Conservation (phyloP, 23 red algal genomes). For the Gracilaria domingensis region DNA sequence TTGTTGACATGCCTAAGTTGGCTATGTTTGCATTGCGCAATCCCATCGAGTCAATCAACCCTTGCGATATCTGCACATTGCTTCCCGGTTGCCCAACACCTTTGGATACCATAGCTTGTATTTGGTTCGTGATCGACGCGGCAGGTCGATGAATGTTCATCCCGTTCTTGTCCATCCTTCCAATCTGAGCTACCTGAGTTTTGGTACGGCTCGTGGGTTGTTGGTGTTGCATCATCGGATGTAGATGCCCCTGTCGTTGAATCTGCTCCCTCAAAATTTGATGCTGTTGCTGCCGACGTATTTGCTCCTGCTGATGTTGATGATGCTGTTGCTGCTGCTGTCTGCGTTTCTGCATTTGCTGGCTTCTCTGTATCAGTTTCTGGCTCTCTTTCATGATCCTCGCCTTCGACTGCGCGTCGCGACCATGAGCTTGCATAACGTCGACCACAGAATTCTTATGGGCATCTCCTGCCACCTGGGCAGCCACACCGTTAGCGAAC, state of each 20-base stretch:
- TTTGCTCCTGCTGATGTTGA: constrained; percentile 50
- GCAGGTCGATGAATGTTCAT: constrained; percentile 29
- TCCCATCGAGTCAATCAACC: constrained; percentile 13
- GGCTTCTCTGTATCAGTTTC: constrained; percentile 17
- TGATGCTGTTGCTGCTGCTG: constrained; percentile 46
- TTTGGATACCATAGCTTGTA: constrained; percentile 24
- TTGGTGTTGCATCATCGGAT: constrained; percentile 37
- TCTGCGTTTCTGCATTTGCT: constrained; percentile 49
- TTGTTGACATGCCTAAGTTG: constrained; percentile 13
- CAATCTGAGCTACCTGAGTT: background rate
- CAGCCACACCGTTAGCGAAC: constrained; percentile 19
- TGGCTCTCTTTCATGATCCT: background rate
- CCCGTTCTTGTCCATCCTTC: constrained; percentile 39
- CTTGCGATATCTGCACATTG: constrained; percentile 19
- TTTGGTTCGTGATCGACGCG: background rate
- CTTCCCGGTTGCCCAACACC: background rate
- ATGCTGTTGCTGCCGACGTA: constrained; percentile 47
- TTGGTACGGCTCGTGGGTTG: constrained; percentile 7
- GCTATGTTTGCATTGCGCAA: background rate
- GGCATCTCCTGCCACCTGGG: background rate
- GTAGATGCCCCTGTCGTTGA: constrained; percentile 28
- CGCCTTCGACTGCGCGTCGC: constrained; percentile 3
- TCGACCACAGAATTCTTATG: background rate
- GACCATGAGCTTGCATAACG: constrained; percentile 9
- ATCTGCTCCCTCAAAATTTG: constrained; percentile 41